These are phyloP conservation scores for Diaporthe helianthi DNA, from an alignment of 2,329 filamentous ascomycete genomes.

Conservation along the genomic window DNA sequence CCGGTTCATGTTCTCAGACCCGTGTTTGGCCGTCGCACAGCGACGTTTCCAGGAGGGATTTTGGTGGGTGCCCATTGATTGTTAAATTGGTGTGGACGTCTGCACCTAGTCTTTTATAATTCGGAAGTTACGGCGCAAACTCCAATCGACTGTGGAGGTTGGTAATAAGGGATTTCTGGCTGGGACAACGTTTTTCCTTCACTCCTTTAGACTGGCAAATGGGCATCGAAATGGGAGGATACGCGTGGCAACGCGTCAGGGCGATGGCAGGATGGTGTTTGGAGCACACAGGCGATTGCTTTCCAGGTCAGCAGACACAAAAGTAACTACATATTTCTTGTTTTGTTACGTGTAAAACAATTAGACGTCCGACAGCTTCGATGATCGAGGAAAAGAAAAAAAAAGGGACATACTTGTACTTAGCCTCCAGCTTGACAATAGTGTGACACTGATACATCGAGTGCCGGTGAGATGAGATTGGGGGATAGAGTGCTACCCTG, in stretches of 20 bases:
- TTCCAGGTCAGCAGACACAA: constrained; percentile 23
- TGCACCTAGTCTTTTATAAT: constrained; percentile 18
- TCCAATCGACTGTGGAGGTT: constrained; percentile 15
- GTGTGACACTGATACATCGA: neutral
- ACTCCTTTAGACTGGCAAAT: constrained; percentile 29
- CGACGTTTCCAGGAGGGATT: neutral
- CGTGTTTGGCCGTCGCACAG: constrained; percentile 13
- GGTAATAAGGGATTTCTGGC: neutral
- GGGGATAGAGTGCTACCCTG: neutral
- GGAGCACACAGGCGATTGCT: constrained; percentile 27
- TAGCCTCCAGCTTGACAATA: neutral
- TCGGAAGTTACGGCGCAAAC: constrained; percentile 21
- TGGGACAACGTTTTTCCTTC: constrained; percentile 12
- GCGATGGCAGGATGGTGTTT: constrained; percentile 28
- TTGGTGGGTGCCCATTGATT: neutral
- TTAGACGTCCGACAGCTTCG: constrained; percentile 26
- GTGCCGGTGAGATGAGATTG: neutral
- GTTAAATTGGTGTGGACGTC: constrained; percentile 4
- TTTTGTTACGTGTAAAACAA: constrained; percentile 22
- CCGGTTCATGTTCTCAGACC: neutral
- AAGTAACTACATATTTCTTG: constrained; percentile 17
- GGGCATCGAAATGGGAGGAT: constrained; percentile 16
- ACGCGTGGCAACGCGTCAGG: constrained; percentile 7
- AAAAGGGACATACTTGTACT: constrained; percentile 5
- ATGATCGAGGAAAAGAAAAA: constrained; percentile 7